Evolutionary conservation across 2,329 filamentous ascomycete genomes (phyloP).

Genomic region (Onygenales sp.): DNA sequence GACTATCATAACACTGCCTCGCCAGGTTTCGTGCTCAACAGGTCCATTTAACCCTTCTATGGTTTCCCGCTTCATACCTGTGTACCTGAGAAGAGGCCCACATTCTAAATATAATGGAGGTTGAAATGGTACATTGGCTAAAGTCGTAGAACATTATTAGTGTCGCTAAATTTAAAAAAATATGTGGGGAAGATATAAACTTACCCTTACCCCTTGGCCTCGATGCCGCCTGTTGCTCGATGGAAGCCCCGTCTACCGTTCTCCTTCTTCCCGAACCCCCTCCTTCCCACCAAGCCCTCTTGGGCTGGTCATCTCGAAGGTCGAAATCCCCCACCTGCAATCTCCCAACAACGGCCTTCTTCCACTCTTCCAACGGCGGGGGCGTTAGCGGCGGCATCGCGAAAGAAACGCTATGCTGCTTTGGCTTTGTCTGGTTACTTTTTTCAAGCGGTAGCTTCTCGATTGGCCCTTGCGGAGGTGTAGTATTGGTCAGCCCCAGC

Average conservation of each 20-base stretch:
- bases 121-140: slow-evolving; percentile 58
- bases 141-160: slow-evolving; percentile 8
- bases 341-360: slow-evolving; percentile 54
- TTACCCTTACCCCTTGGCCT: slow-evolving; percentile 24
- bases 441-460: slow-evolving; percentile 13
- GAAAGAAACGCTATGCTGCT: slow-evolving; percentile 36
- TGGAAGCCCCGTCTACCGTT: slow-evolving; percentile 36
- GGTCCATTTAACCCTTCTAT: slow-evolving; percentile 24
- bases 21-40: slow-evolving; percentile 70
- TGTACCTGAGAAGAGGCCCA: slow-evolving; percentile 82
- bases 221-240: slow-evolving; percentile 18
- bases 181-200: slow-evolving; percentile 14
- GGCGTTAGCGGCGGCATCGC: slow-evolving; percentile 38
- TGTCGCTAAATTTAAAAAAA: neutral
- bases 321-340: slow-evolving; percentile 53
- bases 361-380: slow-evolving; percentile 53
- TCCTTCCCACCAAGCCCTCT: slow-evolving; percentile 70
- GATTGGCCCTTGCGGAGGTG: slow-evolving; percentile 7
- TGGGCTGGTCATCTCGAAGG: slow-evolving; percentile 39
- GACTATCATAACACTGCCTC: slow-evolving; percentile 91
- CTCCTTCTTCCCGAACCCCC: slow-evolving; percentile 35
- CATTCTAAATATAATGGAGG: slow-evolving; percentile 80
- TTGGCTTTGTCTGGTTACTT: slow-evolving; percentile 21
- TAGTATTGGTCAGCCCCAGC: slow-evolving; percentile 1
- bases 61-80: slow-evolving; percentile 58